Conservation (phyloP, 441 rosid genomes). For the Hura crepitans region DNA sequence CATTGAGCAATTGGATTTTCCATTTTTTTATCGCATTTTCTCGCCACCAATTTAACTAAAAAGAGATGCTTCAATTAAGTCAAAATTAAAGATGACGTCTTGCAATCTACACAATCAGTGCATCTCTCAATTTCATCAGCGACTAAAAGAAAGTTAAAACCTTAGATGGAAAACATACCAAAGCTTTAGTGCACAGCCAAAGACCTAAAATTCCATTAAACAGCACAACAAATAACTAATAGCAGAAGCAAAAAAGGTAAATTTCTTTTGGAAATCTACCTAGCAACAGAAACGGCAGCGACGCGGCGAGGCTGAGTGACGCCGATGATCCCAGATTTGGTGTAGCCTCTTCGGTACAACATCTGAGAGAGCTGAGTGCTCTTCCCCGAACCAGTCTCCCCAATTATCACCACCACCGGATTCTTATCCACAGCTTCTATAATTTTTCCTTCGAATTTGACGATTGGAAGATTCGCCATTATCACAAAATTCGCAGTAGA, state of each 20-base stretch:
- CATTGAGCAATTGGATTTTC: not conserved
- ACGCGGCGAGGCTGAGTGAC: constrained; percentile 98
- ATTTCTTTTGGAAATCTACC: constrained; percentile 33
- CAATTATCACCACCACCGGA: constrained; percentile 74
- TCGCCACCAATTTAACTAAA: not conserved
- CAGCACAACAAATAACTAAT: not conserved
- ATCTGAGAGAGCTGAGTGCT: constrained; percentile 99
- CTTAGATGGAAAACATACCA: not conserved
- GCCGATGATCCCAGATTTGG: constrained; percentile 67
- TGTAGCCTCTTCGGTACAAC: constrained; percentile 72
- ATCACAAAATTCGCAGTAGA: not conserved
- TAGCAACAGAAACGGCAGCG: constrained; percentile 89
- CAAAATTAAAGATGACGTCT: not conserved
- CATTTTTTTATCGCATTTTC: not conserved
- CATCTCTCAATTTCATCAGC: not conserved
- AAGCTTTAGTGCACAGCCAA: not conserved
- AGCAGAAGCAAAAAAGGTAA: not conserved
- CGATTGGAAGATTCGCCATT: constrained; percentile 80
- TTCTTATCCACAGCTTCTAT: constrained; percentile 63
- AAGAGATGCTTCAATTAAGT: not conserved
- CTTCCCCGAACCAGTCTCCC: constrained; percentile 95
- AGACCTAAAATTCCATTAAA: not conserved
- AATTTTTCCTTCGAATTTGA: constrained; percentile 74
- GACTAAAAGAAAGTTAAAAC: not conserved
- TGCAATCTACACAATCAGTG: not conserved